Evolutionary conservation across 495 filamentous ascomycete genomes (phyloP).

Genomic region (Immersiella caudata): DNA sequence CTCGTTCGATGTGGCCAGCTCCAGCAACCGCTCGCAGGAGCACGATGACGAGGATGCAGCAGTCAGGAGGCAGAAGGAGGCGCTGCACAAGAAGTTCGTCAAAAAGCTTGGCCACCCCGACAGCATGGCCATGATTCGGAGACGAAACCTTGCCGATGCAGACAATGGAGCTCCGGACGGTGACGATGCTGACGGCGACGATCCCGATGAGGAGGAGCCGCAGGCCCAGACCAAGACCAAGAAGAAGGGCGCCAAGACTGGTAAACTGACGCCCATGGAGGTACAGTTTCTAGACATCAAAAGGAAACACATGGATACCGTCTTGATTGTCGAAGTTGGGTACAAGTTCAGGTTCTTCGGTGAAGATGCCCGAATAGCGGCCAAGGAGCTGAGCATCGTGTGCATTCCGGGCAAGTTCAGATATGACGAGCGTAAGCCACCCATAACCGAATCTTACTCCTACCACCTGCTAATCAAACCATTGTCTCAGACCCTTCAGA

Average conservation of each 20-base stretch:
- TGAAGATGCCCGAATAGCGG: slow-evolving; percentile 89
- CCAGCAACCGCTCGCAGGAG: slow-evolving; percentile 23
- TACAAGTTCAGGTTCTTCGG: slow-evolving; percentile 99
- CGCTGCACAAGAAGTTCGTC: slow-evolving; percentile 83
- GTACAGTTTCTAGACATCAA: slow-evolving; percentile 93
- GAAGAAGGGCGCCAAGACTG: slow-evolving; percentile 73
- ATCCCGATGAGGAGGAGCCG: slow-evolving; percentile 29
- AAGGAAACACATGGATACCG: slow-evolving; percentile 82
- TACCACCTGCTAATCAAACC: slow-evolving; percentile 19
- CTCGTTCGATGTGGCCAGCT: slow-evolving; percentile 43
- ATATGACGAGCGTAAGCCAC: slow-evolving; percentile 79
- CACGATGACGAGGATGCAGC: slow-evolving; percentile 52
- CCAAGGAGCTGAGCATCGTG: slow-evolving; percentile 90
- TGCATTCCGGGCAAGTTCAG: slow-evolving; percentile 95
- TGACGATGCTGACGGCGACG: slow-evolving; percentile 60
- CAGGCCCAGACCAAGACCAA: slow-evolving; percentile 49
- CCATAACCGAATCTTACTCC: neutral
- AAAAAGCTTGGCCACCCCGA: slow-evolving; percentile 85
- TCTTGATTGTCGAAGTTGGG: slow-evolving; percentile 90
- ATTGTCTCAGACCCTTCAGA: slow-evolving; percentile 71
- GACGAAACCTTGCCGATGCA: slow-evolving; percentile 57
- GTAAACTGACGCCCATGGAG: slow-evolving; percentile 94
- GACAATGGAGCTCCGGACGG: slow-evolving; percentile 51
- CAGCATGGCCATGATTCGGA: slow-evolving; percentile 69
- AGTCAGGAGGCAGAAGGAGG: slow-evolving; percentile 59